A percentile compares a stretch with the other conserved stretches of the same genome.
phyloP scores from a whole-genome alignment of 257 asterid species.

The Capsicum rhomboideum region DNA sequence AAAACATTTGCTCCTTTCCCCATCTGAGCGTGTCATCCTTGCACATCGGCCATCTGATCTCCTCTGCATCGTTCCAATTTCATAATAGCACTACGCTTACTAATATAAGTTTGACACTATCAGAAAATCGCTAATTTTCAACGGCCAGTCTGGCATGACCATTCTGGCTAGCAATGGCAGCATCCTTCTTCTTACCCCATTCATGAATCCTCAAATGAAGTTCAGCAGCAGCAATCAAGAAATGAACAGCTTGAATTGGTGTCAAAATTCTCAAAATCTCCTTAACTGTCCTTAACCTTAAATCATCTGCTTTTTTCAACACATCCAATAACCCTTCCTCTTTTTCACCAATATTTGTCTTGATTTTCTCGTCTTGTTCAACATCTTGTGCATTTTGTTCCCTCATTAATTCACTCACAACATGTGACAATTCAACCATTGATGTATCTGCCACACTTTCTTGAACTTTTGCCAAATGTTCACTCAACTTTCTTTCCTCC shows the following conservation, averaged over 20 bases:
- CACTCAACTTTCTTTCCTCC: constrained; percentile 43
- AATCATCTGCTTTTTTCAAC: constrained; percentile 44
- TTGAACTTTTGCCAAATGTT: constrained; percentile 48
- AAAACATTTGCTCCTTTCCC: no score
- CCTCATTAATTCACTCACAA: constrained; percentile 27
- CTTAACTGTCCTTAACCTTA: constrained; percentile 46
- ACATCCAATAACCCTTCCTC: constrained; percentile 30
- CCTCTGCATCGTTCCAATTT: no score
- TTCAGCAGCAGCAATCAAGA: constrained; percentile 71
- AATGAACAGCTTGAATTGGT: constrained; percentile 46
- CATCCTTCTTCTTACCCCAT: constrained; percentile 53
- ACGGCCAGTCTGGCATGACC: background rate
- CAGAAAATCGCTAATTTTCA: background rate
- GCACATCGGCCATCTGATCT: background rate
- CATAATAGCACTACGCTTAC: no score
- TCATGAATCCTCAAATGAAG: constrained; percentile 71
- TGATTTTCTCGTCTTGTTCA: background rate
- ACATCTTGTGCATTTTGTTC: constrained; percentile 3
- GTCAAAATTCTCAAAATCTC: constrained; percentile 21
- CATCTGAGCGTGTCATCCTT: no score
- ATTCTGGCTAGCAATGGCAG: background rate
- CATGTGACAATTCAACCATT: constrained; percentile 53
- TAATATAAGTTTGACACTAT: no score
- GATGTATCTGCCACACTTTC: constrained; percentile 42
- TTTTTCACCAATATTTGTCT: constrained; percentile 21